Evolutionary conservation across 1,284 basidiomycete species (phyloP), one percentile per base, ranked within the genome.

Genomic region (Meripilus lineatus): DNA sequence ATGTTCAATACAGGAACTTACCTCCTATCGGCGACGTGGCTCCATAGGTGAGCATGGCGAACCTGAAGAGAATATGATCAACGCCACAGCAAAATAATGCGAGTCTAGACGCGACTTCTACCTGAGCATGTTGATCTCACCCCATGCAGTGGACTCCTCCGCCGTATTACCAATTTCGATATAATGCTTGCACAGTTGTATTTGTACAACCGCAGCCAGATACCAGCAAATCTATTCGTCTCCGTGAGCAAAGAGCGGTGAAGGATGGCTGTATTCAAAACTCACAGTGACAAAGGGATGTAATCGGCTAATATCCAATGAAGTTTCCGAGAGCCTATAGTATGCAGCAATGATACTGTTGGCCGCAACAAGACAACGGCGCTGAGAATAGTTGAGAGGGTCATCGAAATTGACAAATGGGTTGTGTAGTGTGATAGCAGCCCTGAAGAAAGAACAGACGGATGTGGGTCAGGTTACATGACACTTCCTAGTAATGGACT

Each of bases 51-150:
- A 88, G 67, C 85, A 90, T 87, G 1, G 87, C 87, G 55, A 81
- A 83, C 48, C 87, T 86, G 39, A 42, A 35, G 43, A 34, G 33
- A 46, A 44, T 48, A 43, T 55, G 40, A 53, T 25, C n/a, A n/a
- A n/a, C n/a, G n/a, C n/a, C n/a, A n/a, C n/a, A n/a, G n/a, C n/a
- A n/a, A n/a, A 28, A 42, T n/a, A 10, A 37, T 20, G 44, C 18
- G 17, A 41, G n/a, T 18, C 20, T 6, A 40, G 24, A 38, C 32
- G 35, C 26, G 32, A 37, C 25, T 24, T 53, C 68, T 55, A 84
- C 86, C 87, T 74, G 40, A 89, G 65, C 3, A 85, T 72, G 52
- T 90, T 89, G 57, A 90, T 89, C 61, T 90, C 86, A 1, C 84
- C 84, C 88, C 88, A 89, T 10, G 84, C 79, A 1, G 77, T 79